A percentile compares a stretch with the other conserved stretches of the same genome.
Evolutionary conservation across 106 monocot species (phyloP).

Genomic region (Dendrobium catenatum): DNA sequence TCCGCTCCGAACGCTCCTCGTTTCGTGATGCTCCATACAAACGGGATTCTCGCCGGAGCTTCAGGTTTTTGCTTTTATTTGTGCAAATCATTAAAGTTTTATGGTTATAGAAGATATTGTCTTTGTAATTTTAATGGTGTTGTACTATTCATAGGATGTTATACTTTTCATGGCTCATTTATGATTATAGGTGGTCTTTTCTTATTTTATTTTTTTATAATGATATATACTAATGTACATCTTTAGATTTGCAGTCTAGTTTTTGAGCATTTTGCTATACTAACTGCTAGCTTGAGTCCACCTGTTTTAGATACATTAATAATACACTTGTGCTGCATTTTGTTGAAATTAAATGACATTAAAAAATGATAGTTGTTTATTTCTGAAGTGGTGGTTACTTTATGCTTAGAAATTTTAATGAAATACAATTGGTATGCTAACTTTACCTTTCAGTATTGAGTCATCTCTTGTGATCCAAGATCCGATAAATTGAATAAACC

Average conservation of each 20-base stretch:
- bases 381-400: neutral
- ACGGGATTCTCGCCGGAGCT: slow-evolving; percentile 41
- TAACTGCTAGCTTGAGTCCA: neutral
- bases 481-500: neutral
- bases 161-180: neutral
- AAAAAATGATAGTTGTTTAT: neutral
- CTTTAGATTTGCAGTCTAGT: neutral
- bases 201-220: neutral
- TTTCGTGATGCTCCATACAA: slow-evolving; percentile 75
- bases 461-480: neutral
- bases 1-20: slow-evolving; percentile 60
- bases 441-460: neutral
- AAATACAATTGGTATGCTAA: neutral
- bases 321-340: neutral
- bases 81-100: neutral
- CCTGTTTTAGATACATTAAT: neutral
- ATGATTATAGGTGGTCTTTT: neutral
- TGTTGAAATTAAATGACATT: neutral
- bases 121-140: neutral
- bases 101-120: neutral
- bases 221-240: neutral
- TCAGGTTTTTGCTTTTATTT: slow-evolving; percentile 31
- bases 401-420: neutral
- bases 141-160: neutral
- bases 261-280: neutral